Base-by-base conservation (phyloP, 106 monocot species). In the Cymbidium sinense region DNA sequence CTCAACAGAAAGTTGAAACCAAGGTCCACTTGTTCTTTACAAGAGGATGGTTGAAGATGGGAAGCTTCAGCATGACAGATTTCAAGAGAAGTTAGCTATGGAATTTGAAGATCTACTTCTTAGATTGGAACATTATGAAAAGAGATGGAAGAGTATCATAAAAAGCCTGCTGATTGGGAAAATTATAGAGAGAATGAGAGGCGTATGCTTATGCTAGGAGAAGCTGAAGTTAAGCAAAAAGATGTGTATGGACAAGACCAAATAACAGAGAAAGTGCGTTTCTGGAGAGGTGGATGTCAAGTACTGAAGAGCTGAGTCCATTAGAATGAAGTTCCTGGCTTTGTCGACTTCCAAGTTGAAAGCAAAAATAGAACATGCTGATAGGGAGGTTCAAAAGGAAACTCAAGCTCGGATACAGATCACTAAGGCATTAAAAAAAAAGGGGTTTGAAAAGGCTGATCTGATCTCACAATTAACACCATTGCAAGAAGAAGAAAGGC, bases 111-210 rank as follows among this genome's bases (percentile, higher is more conserved):
- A 77, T 31, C 79, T 93, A 50, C 91, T 96, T 76, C 77, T 65
- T 35, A 86, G 84, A 28, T 82, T 96, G 73, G 75, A 85, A 11
- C 70, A 82, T 41, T 93, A 93, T 80, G 91, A 93, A 85, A 91
- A 86, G 86, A 96, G 55, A 96, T 96, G 96, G 91, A 96, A 79
- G 91, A 91, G 47, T 93, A 93, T 76, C 93, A 96, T 83, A 77
- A 19, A 73, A 91, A 85, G 11, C 67, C 93, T 52, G 79, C 80
- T 7, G 85, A 73, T 41, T 96, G 93, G 96, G 96, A 96, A 77
- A 86, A 80, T 62, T 86, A 27, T 50, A 87, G 96, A 81, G 89
- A 91, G 80, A 81, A 30, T 73, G 62, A 86, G 76, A 88, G 91
- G 71, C 84, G 85, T 28, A 86, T 58, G 51, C 81, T 96, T 83